Percentiles rank a stretch among this genome's conserved stretches.
These are phyloP conservation scores for Solioccasus polychromus DNA, from an alignment of 768 basidiomycete species.

Conservation along the genomic window DNA sequence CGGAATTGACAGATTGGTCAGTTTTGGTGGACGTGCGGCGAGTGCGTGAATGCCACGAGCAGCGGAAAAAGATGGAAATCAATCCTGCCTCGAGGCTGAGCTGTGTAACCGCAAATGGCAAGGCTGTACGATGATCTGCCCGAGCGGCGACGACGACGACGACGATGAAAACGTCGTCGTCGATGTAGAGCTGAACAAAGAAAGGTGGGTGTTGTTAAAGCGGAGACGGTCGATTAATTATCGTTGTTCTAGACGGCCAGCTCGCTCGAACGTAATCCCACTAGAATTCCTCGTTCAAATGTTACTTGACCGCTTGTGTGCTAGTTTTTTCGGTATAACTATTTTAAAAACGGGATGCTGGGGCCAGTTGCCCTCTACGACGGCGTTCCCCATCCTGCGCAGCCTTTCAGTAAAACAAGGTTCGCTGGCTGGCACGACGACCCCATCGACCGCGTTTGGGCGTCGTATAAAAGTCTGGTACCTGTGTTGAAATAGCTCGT, in stretches of 20 bases:
- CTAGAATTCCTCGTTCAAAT: no score
- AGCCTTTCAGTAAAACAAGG: no score
- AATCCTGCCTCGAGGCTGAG: slow-evolving; percentile 31
- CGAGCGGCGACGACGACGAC: slow-evolving; percentile 2
- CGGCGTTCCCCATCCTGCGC: no score
- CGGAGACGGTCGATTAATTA: slow-evolving; percentile 21
- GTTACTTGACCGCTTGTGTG: background rate
- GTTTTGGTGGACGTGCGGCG: slow-evolving; percentile 32
- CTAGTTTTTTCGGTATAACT: background rate
- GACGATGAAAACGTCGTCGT: slow-evolving; percentile 1
- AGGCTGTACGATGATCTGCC: slow-evolving; percentile 14
- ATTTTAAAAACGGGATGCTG: slow-evolving; percentile 9
- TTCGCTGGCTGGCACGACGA: slow-evolving; percentile 13
- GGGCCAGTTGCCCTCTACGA: slow-evolving; percentile 3
- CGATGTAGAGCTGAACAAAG: slow-evolving; percentile 13
- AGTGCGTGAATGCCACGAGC: slow-evolving; percentile 36
- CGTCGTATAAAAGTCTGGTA: no score
- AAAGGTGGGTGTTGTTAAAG: slow-evolving; percentile 23
- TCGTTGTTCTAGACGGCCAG: no score
- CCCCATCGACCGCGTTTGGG: slow-evolving; percentile 18
- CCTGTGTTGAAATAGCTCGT: slow-evolving; percentile 13
- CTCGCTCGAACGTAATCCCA: slow-evolving; percentile 15
- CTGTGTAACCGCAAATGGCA: slow-evolving; percentile 22
- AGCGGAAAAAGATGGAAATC: slow-evolving; percentile 30
- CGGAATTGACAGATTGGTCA: slow-evolving; percentile 27